Conservation (phyloP, 2,329 filamentous ascomycete species). For the Calycina herbarum region DNA sequence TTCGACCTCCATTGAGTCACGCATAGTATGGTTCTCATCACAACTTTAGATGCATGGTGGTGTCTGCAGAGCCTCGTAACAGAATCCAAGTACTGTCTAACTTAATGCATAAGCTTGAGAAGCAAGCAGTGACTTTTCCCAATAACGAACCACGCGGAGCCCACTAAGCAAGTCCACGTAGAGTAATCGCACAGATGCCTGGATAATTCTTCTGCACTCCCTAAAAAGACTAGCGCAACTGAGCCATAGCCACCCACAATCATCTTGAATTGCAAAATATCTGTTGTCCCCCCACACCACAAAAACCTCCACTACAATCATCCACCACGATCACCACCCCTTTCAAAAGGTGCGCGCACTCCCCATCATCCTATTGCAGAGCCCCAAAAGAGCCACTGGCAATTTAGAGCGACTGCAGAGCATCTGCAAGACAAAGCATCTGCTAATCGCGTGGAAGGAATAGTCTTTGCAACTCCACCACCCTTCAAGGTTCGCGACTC, state of each 20-base stretch:
- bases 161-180: neutral
- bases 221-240: neutral
- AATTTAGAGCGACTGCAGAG: too few species aligned
- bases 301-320: neutral
- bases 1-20: too few species aligned
- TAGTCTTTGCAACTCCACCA: too few species aligned
- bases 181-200: neutral
- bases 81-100: too few species aligned
- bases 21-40: too few species aligned
- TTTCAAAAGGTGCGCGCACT: neutral
- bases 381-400: too few species aligned
- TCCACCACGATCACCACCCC: neutral
- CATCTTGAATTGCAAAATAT: neutral
- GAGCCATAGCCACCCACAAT: neutral
- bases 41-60: too few species aligned
- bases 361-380: neutral
- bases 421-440: neutral
- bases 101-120: too few species aligned
- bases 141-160: neutral
- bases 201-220: neutral
- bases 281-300: neutral
- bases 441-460: neutral
- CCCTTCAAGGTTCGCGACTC: neutral
- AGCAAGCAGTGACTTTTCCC: neutral
- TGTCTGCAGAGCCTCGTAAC: too few species aligned